Conservation (phyloP, 148 eudicot species). For the Cornus controversa region DNA sequence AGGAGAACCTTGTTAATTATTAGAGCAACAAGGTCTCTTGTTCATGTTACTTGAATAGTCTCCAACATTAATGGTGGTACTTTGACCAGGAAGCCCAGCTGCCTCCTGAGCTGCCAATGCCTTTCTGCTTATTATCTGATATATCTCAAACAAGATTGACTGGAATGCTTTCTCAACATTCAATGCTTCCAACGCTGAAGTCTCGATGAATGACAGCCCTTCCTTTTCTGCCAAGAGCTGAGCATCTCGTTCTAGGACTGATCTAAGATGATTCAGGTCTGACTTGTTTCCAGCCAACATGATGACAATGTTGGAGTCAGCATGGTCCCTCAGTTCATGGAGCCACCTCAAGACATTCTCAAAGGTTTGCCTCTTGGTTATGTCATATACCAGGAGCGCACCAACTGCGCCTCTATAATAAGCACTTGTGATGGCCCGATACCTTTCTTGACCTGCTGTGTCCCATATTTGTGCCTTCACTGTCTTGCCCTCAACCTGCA, state of each 20-base stretch:
- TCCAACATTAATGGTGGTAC: constrained; percentile 56
- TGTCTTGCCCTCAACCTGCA: constrained; percentile 79
- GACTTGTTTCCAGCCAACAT: constrained; percentile 79
- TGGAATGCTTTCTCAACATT: constrained; percentile 79
- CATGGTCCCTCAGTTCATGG: constrained; percentile 69
- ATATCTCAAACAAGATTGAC: constrained; percentile 54
- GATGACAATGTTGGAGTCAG: constrained; percentile 72
- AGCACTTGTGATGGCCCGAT: constrained; percentile 83
- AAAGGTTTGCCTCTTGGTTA: constrained; percentile 64
- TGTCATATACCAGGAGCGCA: constrained; percentile 54
- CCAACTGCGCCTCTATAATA: constrained; percentile 87
- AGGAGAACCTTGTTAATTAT: constrained; percentile 10
- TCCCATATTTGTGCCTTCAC: constrained; percentile 80
- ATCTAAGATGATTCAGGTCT: constrained; percentile 62
- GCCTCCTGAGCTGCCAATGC: constrained; percentile 74
- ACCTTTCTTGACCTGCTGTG: constrained; percentile 76
- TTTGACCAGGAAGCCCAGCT: constrained; percentile 46
- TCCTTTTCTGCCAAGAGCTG: constrained; percentile 53
- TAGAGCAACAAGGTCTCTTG: constrained; percentile 37
- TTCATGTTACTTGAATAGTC: constrained; percentile 20
- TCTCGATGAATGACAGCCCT: constrained; percentile 61
- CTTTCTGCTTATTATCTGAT: constrained; percentile 62
- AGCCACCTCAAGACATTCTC: constrained; percentile 73
- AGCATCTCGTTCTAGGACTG: constrained; percentile 45
- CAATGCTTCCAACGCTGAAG: constrained; percentile 67